phyloP scores from a whole-genome alignment of 2,329 filamentous ascomycete genomes.

The Xylaria sp. region DNA sequence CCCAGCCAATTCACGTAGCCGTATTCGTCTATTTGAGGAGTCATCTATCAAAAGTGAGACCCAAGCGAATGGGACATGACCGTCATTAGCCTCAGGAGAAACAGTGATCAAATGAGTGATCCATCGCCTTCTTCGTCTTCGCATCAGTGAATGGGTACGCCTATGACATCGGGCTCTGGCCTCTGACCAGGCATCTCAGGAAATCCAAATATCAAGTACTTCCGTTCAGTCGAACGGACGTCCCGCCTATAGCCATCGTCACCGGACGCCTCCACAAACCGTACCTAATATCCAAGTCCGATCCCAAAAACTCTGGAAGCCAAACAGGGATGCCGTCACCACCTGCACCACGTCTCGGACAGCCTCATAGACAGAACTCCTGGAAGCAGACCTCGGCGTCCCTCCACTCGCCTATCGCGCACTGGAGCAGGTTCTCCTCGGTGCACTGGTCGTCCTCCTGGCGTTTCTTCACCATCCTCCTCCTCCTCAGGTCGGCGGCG shows the following conservation, averaged over 20 bases:
- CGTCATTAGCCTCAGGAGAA: background rate
- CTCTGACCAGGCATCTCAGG: background rate
- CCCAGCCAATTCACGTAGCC: background rate
- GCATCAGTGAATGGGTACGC: background rate
- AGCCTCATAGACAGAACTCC: slow-evolving; percentile 27
- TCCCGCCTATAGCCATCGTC: background rate
- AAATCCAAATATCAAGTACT: background rate
- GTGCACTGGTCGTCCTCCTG: slow-evolving; percentile 29
- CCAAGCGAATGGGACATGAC: slow-evolving; percentile 4
- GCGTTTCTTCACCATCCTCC: slow-evolving; percentile 29
- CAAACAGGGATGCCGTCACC: background rate
- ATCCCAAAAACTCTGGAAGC: background rate
- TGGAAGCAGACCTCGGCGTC: slow-evolving; percentile 32
- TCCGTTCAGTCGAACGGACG: background rate
- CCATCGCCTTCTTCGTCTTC: slow-evolving; percentile 1
- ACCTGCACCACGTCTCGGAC: background rate
- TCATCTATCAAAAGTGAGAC: background rate
- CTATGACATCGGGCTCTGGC: background rate
- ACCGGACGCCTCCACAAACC: background rate
- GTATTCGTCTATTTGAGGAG: background rate
- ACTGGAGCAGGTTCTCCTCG: slow-evolving; percentile 32
- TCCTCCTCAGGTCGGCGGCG: slow-evolving; percentile 3
- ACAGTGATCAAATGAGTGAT: background rate
- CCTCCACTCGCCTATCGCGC: slow-evolving; percentile 30
- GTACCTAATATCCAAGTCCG: background rate